Evolutionary conservation across 257 asterid genomes (phyloP).

Genomic region (Nicotiana benthamiana): DNA sequence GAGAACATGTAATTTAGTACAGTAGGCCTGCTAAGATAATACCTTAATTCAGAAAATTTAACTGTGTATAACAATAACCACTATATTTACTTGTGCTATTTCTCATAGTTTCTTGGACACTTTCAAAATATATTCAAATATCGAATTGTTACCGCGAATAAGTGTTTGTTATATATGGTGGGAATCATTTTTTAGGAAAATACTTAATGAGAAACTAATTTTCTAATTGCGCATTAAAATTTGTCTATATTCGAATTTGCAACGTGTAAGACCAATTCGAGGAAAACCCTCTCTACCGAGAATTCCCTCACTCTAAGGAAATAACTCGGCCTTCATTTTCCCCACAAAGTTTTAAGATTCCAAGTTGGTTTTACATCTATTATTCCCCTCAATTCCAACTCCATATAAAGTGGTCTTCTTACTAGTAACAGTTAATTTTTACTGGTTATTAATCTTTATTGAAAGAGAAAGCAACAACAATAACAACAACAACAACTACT

Average conservation of each 20-base stretch:
- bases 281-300: too few species aligned
- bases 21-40: not conserved
- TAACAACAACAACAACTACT: too few species aligned
- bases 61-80: not conserved
- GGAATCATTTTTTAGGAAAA: not conserved
- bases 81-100: not conserved
- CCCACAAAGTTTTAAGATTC: not conserved
- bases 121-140: not conserved
- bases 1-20: not conserved
- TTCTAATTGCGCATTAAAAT: too few species aligned
- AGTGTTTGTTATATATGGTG: not conserved
- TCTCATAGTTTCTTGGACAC: not conserved
- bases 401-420: not conserved
- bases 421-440: too few species aligned
- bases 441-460: not conserved
- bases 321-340: too few species aligned
- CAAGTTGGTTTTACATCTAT: not conserved
- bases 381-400: not conserved
- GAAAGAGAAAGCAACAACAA: not conserved
- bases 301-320: too few species aligned
- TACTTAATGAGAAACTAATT: not conserved
- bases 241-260: too few species aligned
- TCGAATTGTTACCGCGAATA: not conserved
- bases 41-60: not conserved
- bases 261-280: too few species aligned